phyloP scores from a whole-genome alignment of 164 flowering plant species.

The Macadamia tetraphylla region DNA sequence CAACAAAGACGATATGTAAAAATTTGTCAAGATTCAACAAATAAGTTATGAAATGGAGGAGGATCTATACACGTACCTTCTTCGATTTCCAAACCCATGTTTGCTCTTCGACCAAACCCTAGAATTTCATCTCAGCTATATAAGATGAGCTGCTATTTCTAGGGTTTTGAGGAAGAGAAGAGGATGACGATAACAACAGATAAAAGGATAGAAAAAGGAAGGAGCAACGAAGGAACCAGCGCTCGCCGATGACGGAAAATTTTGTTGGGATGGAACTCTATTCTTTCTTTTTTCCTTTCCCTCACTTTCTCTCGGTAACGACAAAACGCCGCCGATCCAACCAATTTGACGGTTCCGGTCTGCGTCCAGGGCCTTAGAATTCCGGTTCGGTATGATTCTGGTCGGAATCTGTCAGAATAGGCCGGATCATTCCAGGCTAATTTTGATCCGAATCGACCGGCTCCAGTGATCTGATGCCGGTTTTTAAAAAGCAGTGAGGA shows the following conservation, averaged over 20 bases:
- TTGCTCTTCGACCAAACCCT: background rate
- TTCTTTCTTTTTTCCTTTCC: background rate
- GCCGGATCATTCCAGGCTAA: too few species aligned
- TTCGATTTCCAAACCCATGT: slow-evolving; percentile 2
- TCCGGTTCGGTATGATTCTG: too few species aligned
- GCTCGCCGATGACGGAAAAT: background rate
- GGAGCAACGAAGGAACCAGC: background rate
- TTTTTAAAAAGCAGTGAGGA: too few species aligned
- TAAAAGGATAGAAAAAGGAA: background rate
- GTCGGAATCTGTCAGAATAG: too few species aligned
- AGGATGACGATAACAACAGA: background rate
- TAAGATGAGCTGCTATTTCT: background rate
- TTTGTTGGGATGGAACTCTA: too few species aligned
- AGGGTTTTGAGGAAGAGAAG: background rate
- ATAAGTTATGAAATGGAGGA: too few species aligned
- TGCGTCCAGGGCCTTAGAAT: too few species aligned
- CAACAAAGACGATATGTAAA: background rate
- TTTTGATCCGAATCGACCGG: too few species aligned
- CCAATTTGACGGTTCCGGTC: background rate
- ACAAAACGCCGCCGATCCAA: background rate
- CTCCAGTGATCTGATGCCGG: too few species aligned
- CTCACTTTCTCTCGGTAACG: background rate
- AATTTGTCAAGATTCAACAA: background rate
- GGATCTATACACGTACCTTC: background rate
- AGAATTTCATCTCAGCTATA: background rate